phyloP scores from a whole-genome alignment of 1,284 basidiomycete genomes.

The Moniliophthora roreri region DNA sequence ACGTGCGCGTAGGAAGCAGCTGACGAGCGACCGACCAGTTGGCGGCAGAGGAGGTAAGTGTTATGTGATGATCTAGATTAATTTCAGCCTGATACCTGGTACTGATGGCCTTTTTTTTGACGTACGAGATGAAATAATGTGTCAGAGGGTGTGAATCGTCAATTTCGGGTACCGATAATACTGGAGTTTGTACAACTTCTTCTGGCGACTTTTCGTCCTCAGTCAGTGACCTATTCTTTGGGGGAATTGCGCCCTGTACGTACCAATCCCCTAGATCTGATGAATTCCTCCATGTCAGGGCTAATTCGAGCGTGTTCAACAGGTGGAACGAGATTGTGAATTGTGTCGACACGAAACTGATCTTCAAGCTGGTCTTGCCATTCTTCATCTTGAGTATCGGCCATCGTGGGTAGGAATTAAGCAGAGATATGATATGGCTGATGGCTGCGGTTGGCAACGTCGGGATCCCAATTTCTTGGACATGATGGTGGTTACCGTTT shows the following conservation, averaged over 20 bases:
- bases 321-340: constrained; percentile 1
- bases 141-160: constrained; percentile 48
- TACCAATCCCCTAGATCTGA: neutral
- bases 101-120: constrained; percentile 7
- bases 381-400: constrained; percentile 1
- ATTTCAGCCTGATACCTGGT: neutral
- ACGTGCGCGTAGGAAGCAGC: constrained; percentile 58
- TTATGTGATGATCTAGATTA: constrained; percentile 58
- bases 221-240: neutral
- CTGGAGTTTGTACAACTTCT: neutral
- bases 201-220: neutral
- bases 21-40: constrained; percentile 57
- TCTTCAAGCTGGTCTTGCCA: neutral
- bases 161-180: constrained; percentile 25
- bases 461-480: no score
- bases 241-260: neutral
- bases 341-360: neutral
- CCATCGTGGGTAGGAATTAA: neutral
- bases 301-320: neutral
- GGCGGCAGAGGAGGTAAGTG: constrained; percentile 62
- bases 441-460: neutral
- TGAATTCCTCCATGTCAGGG: neutral
- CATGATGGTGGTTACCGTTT: no score
- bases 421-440: neutral
- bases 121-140: constrained; percentile 60